Evolutionary conservation across 495 filamentous ascomycete genomes (phyloP).

Genomic region (Trichoderma orchidacearum): DNA sequence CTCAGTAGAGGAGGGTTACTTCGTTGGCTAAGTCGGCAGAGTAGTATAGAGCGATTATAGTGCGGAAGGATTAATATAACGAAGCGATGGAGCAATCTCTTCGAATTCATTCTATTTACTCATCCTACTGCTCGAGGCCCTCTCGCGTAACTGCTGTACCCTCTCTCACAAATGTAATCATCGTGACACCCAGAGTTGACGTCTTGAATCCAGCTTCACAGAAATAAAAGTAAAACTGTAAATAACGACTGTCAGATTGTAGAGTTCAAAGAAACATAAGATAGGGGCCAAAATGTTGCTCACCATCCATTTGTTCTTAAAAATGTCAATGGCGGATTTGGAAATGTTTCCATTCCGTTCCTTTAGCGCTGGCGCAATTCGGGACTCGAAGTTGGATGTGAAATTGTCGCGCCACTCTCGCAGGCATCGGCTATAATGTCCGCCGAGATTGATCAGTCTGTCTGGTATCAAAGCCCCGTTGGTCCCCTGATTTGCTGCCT

Average conservation of each 20-base stretch:
- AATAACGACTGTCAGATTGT: neutral
- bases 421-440: slow-evolving; percentile 54
- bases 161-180: slow-evolving; percentile 50
- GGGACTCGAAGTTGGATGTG: slow-evolving; percentile 39
- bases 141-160: slow-evolving; percentile 55
- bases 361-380: slow-evolving; percentile 42
- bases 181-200: slow-evolving; percentile 57
- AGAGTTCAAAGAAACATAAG: neutral
- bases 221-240: slow-evolving; percentile 58
- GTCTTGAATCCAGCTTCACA: slow-evolving; percentile 60
- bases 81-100: too few relatives aligned
- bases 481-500: slow-evolving; percentile 42
- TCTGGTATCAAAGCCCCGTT: slow-evolving; percentile 46
- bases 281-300: slow-evolving; percentile 7
- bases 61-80: neutral
- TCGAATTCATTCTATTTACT: neutral
- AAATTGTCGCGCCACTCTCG: slow-evolving; percentile 55
- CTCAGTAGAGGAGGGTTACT: too few relatives aligned
- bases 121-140: slow-evolving; percentile 10
- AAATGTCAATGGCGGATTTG: slow-evolving; percentile 45
- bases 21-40: too few relatives aligned
- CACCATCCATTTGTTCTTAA: slow-evolving; percentile 55
- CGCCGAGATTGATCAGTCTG: slow-evolving; percentile 51
- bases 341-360: slow-evolving; percentile 39
- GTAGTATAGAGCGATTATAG: neutral